Base-by-base conservation (phyloP, 2,329 filamentous ascomycete species). In the Trichophyton mentagrophytes region DNA sequence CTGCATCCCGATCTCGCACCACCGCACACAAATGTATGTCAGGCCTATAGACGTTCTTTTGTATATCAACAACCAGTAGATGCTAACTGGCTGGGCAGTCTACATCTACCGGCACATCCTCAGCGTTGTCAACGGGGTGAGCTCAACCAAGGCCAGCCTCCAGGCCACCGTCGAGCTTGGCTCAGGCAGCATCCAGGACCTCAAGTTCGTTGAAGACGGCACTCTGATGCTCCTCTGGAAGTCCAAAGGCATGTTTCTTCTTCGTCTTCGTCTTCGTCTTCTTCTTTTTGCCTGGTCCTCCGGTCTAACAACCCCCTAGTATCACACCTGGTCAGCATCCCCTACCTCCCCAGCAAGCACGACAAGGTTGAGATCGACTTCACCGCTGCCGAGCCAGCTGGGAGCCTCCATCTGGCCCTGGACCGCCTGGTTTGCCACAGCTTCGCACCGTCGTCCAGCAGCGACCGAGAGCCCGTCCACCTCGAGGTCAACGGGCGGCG, bases 121-220 rank as follows among this genome's bases (percentile, higher is more conserved):
- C 11, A 71, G 75, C 9, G 79, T 85, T 2, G 71, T 79, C 61
- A 85, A 85, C 58, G 82, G 83, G 44, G 82, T 86, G 61, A 87
- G 82, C 65, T 75, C 74, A 13, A 74, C 73, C 2, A 69, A 71
- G 56, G 65, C 60, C 17, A 69, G 67, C 13, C 66, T 65, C 4
- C 57, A 71, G 8, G 70, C 73, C n/a, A 68, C 66, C 1, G 49
- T 76, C n/a, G 64, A 67, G 55, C 64, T 76, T 6, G 63, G 68
- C 47, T 62, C 67, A 9, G 74, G 74, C 15, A 68, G 70, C 27
- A 70, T 76, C 15, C 70, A 83, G 20, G 85, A 90, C 68, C 71
- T 87, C 13, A 85, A 86, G 68, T 89, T 90, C 67, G 78, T 88
- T 49, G 79, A 86, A 66, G 82, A 87, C 60, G 72, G 78, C 11